A percentile compares a stretch with the other conserved stretches of the same genome.
These are phyloP conservation scores for Suillus subaureus DNA, from an alignment of 768 basidiomycete species.

Conservation along the genomic window DNA sequence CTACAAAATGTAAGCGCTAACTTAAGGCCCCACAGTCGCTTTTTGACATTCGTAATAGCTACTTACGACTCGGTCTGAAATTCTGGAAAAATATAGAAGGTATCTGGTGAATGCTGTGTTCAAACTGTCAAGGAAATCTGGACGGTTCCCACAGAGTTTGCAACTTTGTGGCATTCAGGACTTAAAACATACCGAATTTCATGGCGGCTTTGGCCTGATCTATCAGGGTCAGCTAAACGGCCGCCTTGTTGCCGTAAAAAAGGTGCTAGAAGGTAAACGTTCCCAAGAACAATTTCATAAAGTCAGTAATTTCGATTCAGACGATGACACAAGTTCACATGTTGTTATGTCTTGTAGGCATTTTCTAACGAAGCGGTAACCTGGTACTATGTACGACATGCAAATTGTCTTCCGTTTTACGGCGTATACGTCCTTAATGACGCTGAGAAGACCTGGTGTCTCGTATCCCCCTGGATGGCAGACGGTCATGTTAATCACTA, in stretches of 20 bases:
- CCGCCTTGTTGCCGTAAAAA: constrained; percentile 34
- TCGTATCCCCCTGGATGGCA: constrained; percentile 45
- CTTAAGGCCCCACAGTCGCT: neutral
- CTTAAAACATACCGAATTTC: constrained; percentile 14
- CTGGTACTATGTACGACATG: constrained; percentile 38
- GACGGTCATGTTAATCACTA: constrained; percentile 34
- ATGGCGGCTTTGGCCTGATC: constrained; percentile 27
- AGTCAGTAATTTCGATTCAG: constrained; percentile 15
- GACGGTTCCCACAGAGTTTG: constrained; percentile 20
- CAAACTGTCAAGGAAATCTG: constrained; percentile 20
- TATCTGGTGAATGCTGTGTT: constrained; percentile 22
- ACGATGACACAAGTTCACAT: neutral
- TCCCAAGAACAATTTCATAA: constrained; percentile 15
- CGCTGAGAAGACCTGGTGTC: constrained; percentile 15
- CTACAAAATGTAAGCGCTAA: constrained; percentile 25
- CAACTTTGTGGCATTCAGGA: constrained; percentile 13
- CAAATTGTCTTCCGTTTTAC: constrained; percentile 39
- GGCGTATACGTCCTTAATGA: constrained; percentile 28
- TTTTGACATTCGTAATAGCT: constrained; percentile 21
- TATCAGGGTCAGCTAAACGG: constrained; percentile 19
- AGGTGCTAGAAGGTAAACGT: neutral
- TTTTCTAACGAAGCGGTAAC: constrained; percentile 35
- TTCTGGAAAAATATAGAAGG: constrained; percentile 21
- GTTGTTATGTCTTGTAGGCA: constrained; percentile 12
- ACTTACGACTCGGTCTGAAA: constrained; percentile 19